Conservation (phyloP, 1,284 basidiomycete genomes). For the Cutaneotrichosporon cavernicola region DNA sequence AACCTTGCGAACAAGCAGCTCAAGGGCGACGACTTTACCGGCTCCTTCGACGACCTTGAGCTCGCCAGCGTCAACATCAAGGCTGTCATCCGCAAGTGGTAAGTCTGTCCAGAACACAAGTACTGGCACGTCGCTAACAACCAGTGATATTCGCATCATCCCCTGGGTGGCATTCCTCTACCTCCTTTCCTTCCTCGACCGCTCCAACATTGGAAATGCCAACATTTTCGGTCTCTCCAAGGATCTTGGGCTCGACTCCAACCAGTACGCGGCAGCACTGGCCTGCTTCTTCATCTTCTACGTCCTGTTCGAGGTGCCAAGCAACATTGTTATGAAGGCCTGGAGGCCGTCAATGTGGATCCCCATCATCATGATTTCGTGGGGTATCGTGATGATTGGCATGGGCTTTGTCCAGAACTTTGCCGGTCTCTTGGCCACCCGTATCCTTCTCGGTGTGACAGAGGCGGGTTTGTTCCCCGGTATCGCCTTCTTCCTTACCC, state of each 20-base stretch:
- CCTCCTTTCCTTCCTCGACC: conserved; percentile 67
- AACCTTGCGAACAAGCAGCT: neutral
- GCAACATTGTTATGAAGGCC: conserved; percentile 59
- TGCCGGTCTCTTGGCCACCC: conserved; percentile 42
- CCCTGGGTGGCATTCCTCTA: conserved; percentile 60
- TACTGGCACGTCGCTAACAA: neutral
- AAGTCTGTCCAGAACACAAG: neutral
- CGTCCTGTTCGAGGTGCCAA: conserved; percentile 51
- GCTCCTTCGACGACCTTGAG: neutral
- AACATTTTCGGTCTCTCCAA: conserved; percentile 36
- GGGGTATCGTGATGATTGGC: conserved; percentile 52
- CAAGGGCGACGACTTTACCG: neutral
- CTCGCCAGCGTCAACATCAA: neutral
- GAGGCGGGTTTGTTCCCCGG: conserved; percentile 49
- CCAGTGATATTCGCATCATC: conserved; percentile 33
- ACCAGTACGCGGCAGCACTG: conserved; percentile 29
- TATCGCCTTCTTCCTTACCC: conserved; percentile 41
- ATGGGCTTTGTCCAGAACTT: conserved; percentile 54
- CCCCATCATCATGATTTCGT: conserved; percentile 43
- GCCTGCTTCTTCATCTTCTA: conserved; percentile 45
- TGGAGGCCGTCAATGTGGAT: conserved; percentile 38
- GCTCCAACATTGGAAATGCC: conserved; percentile 67
- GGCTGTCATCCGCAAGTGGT: neutral
- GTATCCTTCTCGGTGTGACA: conserved; percentile 40
- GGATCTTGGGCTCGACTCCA: conserved; percentile 30